Evolutionary conservation across 345 rosid species (phyloP).

Genomic region (Fremontodendron californicum): DNA sequence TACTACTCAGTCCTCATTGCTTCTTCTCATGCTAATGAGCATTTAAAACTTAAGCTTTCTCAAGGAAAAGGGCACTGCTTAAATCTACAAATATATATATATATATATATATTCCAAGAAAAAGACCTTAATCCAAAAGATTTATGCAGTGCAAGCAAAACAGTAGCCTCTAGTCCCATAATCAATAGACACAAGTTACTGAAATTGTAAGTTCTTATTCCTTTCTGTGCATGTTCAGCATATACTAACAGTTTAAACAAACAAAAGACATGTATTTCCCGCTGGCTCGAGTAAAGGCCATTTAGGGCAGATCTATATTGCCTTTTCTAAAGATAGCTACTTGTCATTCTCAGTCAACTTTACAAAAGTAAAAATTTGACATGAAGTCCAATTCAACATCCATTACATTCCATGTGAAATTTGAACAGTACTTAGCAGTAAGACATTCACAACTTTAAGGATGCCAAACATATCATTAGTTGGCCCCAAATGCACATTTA

Average conservation of each 20-base stretch:
- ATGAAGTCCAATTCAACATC: conserved; percentile 2
- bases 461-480: not conserved
- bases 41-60: not conserved
- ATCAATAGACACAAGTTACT: not conserved
- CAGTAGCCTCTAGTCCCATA: not conserved
- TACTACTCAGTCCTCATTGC: not conserved
- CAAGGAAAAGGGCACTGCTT: not conserved
- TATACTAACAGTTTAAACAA: conserved; percentile 16
- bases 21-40: conserved; percentile 1
- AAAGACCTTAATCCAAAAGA: conserved; percentile 4
- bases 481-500: not conserved
- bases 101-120: not conserved
- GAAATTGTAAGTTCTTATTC: not conserved
- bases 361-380: not conserved
- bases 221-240: too few species aligned
- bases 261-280: not conserved
- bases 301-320: conserved; percentile 14
- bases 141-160: conserved; percentile 7
- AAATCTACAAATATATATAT: not conserved
- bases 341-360: not conserved
- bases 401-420: conserved; percentile 2
- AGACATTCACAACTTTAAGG: not conserved
- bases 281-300: conserved; percentile 6
- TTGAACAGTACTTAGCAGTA: not conserved
- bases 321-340: conserved; percentile 8